phyloP scores from a whole-genome alignment of 2,329 filamentous ascomycete species.

The Aureobasidium sp. region DNA sequence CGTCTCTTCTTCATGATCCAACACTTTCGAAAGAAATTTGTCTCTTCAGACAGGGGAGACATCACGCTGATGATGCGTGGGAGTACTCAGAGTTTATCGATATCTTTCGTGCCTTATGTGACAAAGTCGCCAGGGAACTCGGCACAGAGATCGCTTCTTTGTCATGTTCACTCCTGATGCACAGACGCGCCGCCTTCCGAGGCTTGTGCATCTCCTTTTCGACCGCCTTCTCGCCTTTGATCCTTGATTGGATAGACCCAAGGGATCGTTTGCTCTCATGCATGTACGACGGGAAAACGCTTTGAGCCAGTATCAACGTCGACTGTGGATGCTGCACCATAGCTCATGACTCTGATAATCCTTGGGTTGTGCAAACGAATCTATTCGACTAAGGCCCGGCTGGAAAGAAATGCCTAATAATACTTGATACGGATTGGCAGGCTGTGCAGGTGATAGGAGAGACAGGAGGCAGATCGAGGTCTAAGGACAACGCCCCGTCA shows the following conservation, averaged over 20 bases:
- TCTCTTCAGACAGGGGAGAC: neutral
- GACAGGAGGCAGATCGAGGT: neutral
- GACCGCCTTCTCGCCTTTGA: neutral
- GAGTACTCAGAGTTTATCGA: no score
- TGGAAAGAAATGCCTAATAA: neutral
- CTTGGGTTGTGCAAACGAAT: no score
- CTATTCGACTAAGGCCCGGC: neutral
- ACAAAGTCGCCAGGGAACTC: neutral
- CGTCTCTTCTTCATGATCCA: neutral
- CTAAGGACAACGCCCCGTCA: neutral
- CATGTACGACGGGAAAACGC: neutral
- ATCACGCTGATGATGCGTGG: neutral
- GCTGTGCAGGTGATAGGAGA: neutral
- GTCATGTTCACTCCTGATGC: neutral
- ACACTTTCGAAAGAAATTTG: neutral
- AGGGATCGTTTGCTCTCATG: neutral
- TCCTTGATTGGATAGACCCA: neutral
- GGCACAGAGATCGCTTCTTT: neutral
- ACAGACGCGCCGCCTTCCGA: constrained; percentile 8
- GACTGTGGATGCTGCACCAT: neutral
- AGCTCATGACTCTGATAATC: neutral
- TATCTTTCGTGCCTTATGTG: neutral
- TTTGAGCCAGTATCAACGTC: neutral
- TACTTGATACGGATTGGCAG: neutral
- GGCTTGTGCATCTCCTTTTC: neutral